phyloP scores from a whole-genome alignment of 306 rosid species.

The Argentina anserina region DNA sequence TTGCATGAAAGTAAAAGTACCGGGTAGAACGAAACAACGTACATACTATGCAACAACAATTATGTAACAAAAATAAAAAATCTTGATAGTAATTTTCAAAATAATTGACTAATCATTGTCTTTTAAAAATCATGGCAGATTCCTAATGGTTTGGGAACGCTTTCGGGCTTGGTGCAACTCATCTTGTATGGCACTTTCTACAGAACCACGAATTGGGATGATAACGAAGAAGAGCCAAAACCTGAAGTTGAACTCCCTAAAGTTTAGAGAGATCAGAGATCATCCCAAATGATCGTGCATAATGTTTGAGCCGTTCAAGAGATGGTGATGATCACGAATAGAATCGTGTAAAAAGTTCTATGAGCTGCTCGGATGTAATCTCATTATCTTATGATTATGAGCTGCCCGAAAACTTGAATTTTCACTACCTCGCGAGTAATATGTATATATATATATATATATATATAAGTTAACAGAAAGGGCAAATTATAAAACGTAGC shows the following conservation, averaged over 20 bases:
- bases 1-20: background rate
- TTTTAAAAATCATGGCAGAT: slow-evolving; percentile 24
- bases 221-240: slow-evolving; percentile 3
- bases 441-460: too few species aligned
- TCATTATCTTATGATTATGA: too few species aligned
- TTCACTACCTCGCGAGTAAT: too few species aligned
- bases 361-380: background rate
- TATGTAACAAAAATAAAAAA: too few species aligned
- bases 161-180: slow-evolving; percentile 42
- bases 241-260: background rate
- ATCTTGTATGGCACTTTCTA: slow-evolving; percentile 39
- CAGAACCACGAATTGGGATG: slow-evolving; percentile 14
- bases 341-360: background rate
- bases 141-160: slow-evolving; percentile 44
- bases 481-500: too few species aligned
- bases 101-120: background rate
- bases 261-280: background rate
- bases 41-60: too few species aligned
- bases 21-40: too few species aligned
- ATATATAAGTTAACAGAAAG: too few species aligned
- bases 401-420: too few species aligned
- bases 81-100: background rate
- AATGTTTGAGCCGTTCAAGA: background rate
- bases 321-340: background rate
- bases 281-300: background rate